Evolutionary conservation across 495 filamentous ascomycete genomes (phyloP).

Genomic region (Penicillium bovifimosum): DNA sequence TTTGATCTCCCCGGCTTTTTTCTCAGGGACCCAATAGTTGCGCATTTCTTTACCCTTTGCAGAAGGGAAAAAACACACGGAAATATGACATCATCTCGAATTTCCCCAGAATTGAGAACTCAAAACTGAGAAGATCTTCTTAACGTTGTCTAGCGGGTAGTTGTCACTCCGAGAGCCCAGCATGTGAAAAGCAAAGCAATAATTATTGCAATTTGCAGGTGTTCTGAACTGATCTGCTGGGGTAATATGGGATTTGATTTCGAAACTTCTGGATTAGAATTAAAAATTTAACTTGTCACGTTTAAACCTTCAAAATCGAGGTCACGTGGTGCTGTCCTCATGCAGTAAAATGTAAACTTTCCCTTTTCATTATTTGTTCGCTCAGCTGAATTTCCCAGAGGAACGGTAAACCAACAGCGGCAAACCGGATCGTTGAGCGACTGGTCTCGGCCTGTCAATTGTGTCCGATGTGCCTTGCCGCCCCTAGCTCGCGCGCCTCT

Average conservation of each 20-base stretch:
- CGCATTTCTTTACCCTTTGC: conserved; percentile 12
- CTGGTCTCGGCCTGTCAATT: conserved; percentile 17
- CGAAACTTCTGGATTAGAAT: not conserved
- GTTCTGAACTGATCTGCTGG: not conserved
- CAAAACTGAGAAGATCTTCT: conserved; percentile 1
- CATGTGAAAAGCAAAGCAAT: not conserved
- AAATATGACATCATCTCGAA: conserved; percentile 21
- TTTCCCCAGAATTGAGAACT: conserved; percentile 1
- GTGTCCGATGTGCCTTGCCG: conserved; percentile 30
- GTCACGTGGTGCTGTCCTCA: conserved; percentile 1
- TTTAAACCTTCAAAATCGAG: not conserved
- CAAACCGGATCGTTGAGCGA: conserved; percentile 11
- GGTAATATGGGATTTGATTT: no score
- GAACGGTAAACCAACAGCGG: conserved; percentile 38
- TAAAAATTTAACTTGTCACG: not conserved
- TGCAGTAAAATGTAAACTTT: not conserved
- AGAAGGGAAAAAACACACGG: not conserved
- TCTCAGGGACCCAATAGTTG: conserved; percentile 3
- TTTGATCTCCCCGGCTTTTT: conserved; percentile 8
- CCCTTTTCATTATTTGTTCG: not conserved
- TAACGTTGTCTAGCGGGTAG: conserved; percentile 12
- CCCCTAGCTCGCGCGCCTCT: conserved; percentile 20
- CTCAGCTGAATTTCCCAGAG: not conserved
- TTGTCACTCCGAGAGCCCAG: not conserved
- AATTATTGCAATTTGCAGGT: not conserved